Evolutionary conservation across 2,329 filamentous ascomycete genomes (phyloP), one percentile per base, ranked within the genome.

Genomic region (Cladosporium colombiae): DNA sequence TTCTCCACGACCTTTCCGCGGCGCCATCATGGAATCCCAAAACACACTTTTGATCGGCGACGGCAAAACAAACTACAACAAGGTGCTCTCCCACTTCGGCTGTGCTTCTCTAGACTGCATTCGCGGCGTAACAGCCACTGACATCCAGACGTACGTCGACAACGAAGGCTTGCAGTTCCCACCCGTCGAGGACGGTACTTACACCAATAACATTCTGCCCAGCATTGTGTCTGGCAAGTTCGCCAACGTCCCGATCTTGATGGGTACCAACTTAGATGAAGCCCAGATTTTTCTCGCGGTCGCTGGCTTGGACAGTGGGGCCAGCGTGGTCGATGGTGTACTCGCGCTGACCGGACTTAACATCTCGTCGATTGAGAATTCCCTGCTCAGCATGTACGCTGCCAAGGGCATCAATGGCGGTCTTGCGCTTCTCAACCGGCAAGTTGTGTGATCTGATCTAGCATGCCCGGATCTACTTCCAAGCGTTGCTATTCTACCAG

Each of bases 271-370:
- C 35, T 63, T 70, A 59, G 62, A 74, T 23, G 74, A 76, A 66
- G 68, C 64, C 21, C 70, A 35, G 53, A 72, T 75, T n/a, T 69
- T 75, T 35, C 77, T 77, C 69, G 66, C 68, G 29, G 66, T 75
- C 23, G 73, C 71, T 25, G 65, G 72, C 35, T 71, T 67, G 57
- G 71, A 75, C 68, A 69, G 73, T 18, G 67, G 63, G 21, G 59
- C 67, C 58, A 74, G 68, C 63, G 5, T 44, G 40, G 40, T 44
- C 18, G 40, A 44, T n/a, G 40, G 40, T 44, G 40, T 44, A 8
- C 40, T 44, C 18, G 40, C 5, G 1, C 18, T 44, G 18, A 44
- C 40, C 18, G 40, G 40, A 21, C 4, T 44, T 18, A 44, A 44
- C 13, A 44, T 44, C 7, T 44, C 40, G 18, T 44, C 40, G 40